These are phyloP conservation scores for Suhomyces kilbournensis DNA, from an alignment of 805 yeast species.

Conservation along the genomic window DNA sequence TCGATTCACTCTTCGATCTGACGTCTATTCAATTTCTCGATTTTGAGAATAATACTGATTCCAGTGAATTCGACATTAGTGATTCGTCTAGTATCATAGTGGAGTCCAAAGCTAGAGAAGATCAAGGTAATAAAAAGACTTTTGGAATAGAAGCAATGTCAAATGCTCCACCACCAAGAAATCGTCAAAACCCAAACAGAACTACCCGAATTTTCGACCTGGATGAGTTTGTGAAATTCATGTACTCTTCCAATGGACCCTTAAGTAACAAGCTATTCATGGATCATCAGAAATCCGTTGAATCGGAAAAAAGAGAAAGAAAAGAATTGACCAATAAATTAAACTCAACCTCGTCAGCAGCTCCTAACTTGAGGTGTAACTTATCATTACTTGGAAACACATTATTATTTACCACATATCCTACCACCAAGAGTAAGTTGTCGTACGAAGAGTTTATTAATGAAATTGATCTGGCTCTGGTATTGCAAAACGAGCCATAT, in stretches of 20 bases:
- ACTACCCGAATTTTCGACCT: conserved; percentile 1
- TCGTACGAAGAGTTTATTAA: conserved; percentile 6
- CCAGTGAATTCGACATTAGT: conserved; percentile 1
- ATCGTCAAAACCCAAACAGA: background rate
- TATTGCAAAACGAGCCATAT: conserved; percentile 6
- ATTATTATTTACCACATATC: conserved; percentile 12
- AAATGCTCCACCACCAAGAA: background rate
- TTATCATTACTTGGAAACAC: conserved; percentile 20
- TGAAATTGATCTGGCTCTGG: conserved; percentile 5
- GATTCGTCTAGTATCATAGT: background rate
- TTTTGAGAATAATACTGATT: conserved; percentile 10
- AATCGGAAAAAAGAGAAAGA: conserved; percentile 17
- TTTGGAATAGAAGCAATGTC: background rate
- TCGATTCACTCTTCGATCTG: conserved; percentile 18
- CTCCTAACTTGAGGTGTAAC: conserved; percentile 6
- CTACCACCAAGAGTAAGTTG: background rate
- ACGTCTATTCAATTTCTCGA: conserved; percentile 16
- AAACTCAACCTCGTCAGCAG: conserved; percentile 3
- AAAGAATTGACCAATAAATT: conserved; percentile 10
- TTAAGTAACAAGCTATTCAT: conserved; percentile 12
- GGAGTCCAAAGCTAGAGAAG: background rate
- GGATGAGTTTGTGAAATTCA: conserved; percentile 1
- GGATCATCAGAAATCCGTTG: conserved; percentile 19
- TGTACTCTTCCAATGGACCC: conserved; percentile 3
- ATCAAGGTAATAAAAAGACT: background rate